These are phyloP conservation scores for Fusarium stilboides DNA, from an alignment of 2,329 filamentous ascomycete species.

Conservation along the genomic window DNA sequence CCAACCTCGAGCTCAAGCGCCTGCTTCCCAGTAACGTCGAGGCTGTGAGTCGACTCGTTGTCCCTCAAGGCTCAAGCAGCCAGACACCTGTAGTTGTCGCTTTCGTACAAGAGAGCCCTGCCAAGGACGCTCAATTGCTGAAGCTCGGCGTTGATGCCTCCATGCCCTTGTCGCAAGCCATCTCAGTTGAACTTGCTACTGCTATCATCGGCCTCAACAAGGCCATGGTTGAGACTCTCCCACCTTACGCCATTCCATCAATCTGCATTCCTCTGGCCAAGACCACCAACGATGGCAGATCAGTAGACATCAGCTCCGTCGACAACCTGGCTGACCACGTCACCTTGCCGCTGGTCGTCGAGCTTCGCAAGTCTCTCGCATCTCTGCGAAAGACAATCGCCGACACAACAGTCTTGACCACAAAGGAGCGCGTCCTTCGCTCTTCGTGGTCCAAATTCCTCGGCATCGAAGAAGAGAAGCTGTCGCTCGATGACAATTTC, in stretches of 20 bases:
- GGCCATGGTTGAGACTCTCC: constrained; percentile 46
- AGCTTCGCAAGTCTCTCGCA: constrained; percentile 37
- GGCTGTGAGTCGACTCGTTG: constrained; percentile 39
- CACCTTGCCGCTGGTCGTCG: constrained; percentile 32
- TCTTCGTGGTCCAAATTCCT: constrained; percentile 45
- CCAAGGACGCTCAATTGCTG: constrained; percentile 9
- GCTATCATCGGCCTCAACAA: constrained; percentile 47
- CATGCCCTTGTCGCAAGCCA: constrained; percentile 26
- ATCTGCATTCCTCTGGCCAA: constrained; percentile 39
- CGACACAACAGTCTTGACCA: constrained; percentile 37
- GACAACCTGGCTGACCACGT: constrained; percentile 5
- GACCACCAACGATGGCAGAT: not conserved
- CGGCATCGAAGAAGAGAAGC: constrained; percentile 39
- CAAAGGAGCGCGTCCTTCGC: constrained; percentile 40
- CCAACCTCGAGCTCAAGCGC: constrained; percentile 43
- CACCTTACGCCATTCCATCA: constrained; percentile 48
- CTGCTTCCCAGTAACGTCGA: constrained; percentile 35
- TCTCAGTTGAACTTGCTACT: constrained; percentile 41
- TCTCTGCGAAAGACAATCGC: constrained; percentile 34
- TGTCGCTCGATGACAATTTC: constrained; percentile 50
- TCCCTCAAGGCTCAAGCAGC: constrained; percentile 34
- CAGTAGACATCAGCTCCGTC: constrained; percentile 15
- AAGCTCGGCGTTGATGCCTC: constrained; percentile 26
- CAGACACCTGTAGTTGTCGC: constrained; percentile 46
- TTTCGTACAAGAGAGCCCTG: constrained; percentile 25